Base-by-base conservation (phyloP, 805 yeast species). In the Cyberlindnera mycetangii region DNA sequence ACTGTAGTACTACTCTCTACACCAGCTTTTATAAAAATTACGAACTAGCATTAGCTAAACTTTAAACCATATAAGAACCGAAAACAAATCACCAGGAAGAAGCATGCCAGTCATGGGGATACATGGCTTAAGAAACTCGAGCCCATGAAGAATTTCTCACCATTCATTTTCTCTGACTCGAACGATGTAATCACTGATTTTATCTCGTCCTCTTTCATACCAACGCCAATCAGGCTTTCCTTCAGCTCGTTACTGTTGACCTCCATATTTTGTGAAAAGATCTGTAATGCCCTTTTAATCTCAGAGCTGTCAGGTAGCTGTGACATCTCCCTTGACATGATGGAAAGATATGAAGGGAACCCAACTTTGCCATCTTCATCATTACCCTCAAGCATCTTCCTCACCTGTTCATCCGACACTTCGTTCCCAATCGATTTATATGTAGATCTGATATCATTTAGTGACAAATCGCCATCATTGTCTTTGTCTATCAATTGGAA, bases 401-500 rank as follows among this genome's bases (percentile, higher is more conserved):
- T 54, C 4, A 83, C 54, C 14, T 75, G 71, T 0, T 65, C 64
- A 10, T 73, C 74, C 4, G 65, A 56, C 2, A 65, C 58, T 2
- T 65, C 66, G 37, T 76, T 72, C 1, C 83, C 85, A 14, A 83
- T 51, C 10, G 76, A 74, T 32, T 73, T 67, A 49, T 79, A 72
- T 15, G 83, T 70, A 18, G 74, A 69, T 31, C 65, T 68, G 42
- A 90, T 56, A 61, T 86, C 93, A 1, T 69, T 61, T 24, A 63
- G 57, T 1, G 83, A 67, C 34, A 86, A 79, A 5, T 63, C 58
- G 2, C 89, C 88, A 56, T 89, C 95, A 20, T 83, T 80, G 49
- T 90, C 92, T 30, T 84, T 84, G 58, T 90, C 97, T 7, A 90
- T 78, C 53, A 87, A 62, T 22, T 86, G 79, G 62, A 89, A 90